These are phyloP conservation scores for Asterochloris erici DNA, from an alignment of 139 green algal genomes.

Conservation along the genomic window DNA sequence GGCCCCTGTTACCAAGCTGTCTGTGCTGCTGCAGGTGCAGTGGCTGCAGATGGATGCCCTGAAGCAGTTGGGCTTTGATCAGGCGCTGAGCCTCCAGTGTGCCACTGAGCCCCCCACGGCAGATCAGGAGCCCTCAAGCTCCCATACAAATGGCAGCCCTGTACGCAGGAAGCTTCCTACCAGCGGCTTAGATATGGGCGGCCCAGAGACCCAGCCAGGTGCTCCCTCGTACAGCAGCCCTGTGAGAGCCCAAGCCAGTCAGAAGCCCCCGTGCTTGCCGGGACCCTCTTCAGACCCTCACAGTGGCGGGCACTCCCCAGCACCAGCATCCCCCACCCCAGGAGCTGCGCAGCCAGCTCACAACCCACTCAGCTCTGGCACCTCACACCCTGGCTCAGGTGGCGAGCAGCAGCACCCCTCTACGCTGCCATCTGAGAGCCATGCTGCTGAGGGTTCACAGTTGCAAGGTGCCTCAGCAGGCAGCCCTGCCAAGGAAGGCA, in stretches of 20 bases:
- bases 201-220: background rate
- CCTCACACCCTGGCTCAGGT: too few relatives aligned
- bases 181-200: background rate
- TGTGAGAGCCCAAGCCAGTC: background rate
- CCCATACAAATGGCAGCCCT: background rate
- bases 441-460: background rate
- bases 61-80: slow-evolving; percentile 22
- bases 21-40: slow-evolving; percentile 30
- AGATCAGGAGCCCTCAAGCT: background rate
- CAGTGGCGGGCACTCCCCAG: too few relatives aligned
- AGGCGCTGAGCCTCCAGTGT: slow-evolving; percentile 17
- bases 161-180: background rate
- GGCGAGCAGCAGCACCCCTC: background rate
- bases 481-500: background rate
- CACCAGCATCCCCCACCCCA: too few relatives aligned
- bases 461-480: background rate
- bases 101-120: background rate
- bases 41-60: slow-evolving; percentile 45
- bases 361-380: too few relatives aligned
- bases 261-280: background rate
- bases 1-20: too few relatives aligned
- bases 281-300: too few relatives aligned
- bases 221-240: background rate
- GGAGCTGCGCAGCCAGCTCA: too few relatives aligned
- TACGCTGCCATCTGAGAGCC: background rate